A percentile compares a stretch with the other conserved stretches of the same genome.
phyloP scores from a whole-genome alignment of 148 eudicot genomes.

The Persicaria maculosa region DNA sequence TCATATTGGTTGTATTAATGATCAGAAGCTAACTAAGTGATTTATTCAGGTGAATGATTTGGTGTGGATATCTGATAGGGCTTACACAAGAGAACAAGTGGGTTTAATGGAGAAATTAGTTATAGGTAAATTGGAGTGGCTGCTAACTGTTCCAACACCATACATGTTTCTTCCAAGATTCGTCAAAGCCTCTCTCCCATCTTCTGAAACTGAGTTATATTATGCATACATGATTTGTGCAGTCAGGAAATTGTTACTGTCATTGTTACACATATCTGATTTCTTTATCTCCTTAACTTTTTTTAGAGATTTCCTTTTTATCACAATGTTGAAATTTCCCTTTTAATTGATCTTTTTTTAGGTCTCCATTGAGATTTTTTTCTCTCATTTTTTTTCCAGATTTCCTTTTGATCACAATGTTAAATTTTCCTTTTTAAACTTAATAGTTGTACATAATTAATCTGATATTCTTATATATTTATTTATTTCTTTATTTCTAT shows the following conservation, averaged over 20 bases:
- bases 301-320: too few species aligned
- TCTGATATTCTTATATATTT: too few species aligned
- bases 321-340: too few species aligned
- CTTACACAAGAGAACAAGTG: conserved; percentile 55
- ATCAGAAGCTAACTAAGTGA: neutral
- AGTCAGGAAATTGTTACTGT: neutral
- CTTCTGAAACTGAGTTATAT: conserved; percentile 26
- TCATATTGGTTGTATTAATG: neutral
- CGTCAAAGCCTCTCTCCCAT: conserved; percentile 49
- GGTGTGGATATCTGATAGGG: conserved; percentile 63
- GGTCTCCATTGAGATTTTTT: too few species aligned
- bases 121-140: conserved; percentile 59
- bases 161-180: conserved; percentile 68
- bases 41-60: conserved; percentile 37
- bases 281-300: too few species aligned
- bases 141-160: conserved; percentile 73
- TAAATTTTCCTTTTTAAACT: too few species aligned
- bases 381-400: too few species aligned
- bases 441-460: too few species aligned
- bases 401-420: too few species aligned
- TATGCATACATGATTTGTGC: too few species aligned
- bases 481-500: too few species aligned
- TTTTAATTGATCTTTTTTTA: too few species aligned
- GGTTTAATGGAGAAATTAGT: conserved; percentile 63
- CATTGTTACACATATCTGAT: neutral